phyloP scores from a whole-genome alignment of 2,329 filamentous ascomycete species.

The Ascochyta clinopodiicola region DNA sequence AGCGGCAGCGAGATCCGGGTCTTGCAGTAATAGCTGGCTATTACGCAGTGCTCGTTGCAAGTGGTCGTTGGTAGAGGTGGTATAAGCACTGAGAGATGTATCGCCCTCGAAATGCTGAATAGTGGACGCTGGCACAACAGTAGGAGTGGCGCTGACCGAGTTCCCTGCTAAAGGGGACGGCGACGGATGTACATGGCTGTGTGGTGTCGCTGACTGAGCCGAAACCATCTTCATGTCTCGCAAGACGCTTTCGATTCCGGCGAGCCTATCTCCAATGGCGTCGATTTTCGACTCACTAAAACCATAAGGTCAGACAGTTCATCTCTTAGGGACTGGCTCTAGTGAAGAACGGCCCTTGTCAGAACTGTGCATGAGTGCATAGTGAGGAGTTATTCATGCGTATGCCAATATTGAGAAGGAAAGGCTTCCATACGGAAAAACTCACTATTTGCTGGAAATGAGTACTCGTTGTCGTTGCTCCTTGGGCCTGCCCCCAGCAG shows the following conservation, averaged over 20 bases:
- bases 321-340: background rate
- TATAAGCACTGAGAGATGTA: constrained; percentile 15
- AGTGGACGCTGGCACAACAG: constrained; percentile 35
- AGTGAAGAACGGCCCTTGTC: background rate
- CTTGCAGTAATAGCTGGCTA: constrained; percentile 10
- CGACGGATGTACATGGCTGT: background rate
- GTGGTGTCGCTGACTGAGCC: background rate
- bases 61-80: constrained; percentile 14
- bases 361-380: background rate
- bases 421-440: background rate
- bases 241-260: constrained; percentile 39
- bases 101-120: constrained; percentile 27
- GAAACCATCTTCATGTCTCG: constrained; percentile 8
- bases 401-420: background rate
- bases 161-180: constrained; percentile 8
- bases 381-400: background rate
- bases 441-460: constrained; percentile 49
- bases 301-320: background rate
- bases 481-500: constrained; percentile 33
- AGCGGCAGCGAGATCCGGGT: constrained; percentile 15
- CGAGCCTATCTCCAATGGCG: constrained; percentile 34
- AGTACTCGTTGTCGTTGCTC: constrained; percentile 36
- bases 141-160: constrained; percentile 44
- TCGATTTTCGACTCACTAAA: constrained; percentile 50
- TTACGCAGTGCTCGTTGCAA: constrained; percentile 13